These are phyloP conservation scores for Penicillium sp. DNA, from an alignment of 2,329 filamentous ascomycete species.

Conservation along the genomic window DNA sequence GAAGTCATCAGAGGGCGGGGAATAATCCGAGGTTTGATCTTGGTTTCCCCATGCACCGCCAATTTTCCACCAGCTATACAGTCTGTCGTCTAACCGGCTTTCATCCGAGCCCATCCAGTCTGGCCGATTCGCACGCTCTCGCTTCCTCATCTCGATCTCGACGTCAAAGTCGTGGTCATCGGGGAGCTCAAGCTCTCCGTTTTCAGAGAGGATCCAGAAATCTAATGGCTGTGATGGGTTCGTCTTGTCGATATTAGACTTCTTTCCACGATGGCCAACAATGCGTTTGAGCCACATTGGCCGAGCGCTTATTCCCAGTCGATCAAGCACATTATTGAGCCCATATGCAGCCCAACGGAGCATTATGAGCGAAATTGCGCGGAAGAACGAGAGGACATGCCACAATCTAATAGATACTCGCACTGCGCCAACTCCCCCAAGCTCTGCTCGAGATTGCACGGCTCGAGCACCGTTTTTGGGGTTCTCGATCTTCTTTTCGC, in stretches of 20 bases:
- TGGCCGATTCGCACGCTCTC: conserved; percentile 49
- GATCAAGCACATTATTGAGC: conserved; percentile 55
- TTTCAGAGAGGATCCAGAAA: conserved; percentile 56
- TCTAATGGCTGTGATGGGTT: conserved; percentile 40
- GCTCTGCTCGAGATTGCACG: conserved; percentile 37
- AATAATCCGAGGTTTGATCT: conserved; percentile 78
- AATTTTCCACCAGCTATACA: conserved; percentile 82
- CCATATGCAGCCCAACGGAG: conserved; percentile 59
- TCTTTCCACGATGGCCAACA: conserved; percentile 31
- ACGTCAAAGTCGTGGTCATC: conserved; percentile 71
- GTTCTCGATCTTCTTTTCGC: conserved; percentile 48
- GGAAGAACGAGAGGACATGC: conserved; percentile 71
- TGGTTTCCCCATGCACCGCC: conserved; percentile 83
- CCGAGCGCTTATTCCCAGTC: conserved; percentile 60
- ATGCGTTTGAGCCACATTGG: conserved; percentile 62
- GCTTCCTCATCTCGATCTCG: conserved; percentile 72
- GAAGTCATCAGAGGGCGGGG: conserved; percentile 58
- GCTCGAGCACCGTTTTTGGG: conserved; percentile 35
- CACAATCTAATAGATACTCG: conserved; percentile 76
- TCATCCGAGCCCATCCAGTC: conserved; percentile 55
- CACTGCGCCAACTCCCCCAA: conserved; percentile 72
- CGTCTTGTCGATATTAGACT: conserved; percentile 12
- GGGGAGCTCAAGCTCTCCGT: conserved; percentile 57
- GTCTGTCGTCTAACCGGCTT: conserved; percentile 65
- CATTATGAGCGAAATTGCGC: conserved; percentile 69